phyloP scores from a whole-genome alignment of 257 asterid species.

The Solanum clarkiae region DNA sequence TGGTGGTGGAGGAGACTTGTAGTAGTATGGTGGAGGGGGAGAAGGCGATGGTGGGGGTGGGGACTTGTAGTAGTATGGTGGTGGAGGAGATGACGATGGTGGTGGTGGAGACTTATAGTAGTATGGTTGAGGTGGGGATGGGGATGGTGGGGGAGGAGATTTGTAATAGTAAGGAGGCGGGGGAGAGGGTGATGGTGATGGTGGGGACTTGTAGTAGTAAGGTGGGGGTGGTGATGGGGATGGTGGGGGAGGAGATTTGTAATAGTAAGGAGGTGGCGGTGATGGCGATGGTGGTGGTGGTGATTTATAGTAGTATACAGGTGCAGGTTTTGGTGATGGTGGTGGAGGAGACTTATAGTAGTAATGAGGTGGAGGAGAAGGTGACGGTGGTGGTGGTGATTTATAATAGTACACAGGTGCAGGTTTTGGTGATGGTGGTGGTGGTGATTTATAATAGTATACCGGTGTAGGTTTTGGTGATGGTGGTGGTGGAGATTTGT shows the following conservation, averaged over 20 bases:
- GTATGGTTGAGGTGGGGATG: not conserved
- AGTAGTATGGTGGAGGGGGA: not conserved
- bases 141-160: not conserved
- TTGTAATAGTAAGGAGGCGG: not conserved
- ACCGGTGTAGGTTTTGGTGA: no score
- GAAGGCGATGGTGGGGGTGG: not conserved
- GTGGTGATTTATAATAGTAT: constrained; percentile 7
- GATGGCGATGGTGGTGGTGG: not conserved
- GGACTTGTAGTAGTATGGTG: not conserved
- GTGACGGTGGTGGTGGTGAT: not conserved
- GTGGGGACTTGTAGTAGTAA: not conserved
- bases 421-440: not conserved
- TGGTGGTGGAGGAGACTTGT: constrained; percentile 5
- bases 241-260: not conserved
- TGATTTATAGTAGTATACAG: not conserved
- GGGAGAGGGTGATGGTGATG: not conserved
- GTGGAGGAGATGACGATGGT: not conserved
- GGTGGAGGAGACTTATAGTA: not conserved
- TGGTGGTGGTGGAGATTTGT: no score
- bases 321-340: not conserved
- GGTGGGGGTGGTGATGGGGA: not conserved
- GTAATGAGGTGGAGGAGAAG: not conserved
- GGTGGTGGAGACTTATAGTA: not conserved
- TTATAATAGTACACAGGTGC: not conserved
- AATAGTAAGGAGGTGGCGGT: not conserved